Evolutionary conservation across 495 filamentous ascomycete genomes (phyloP).

Genomic region (Opeltia flavorubescens): DNA sequence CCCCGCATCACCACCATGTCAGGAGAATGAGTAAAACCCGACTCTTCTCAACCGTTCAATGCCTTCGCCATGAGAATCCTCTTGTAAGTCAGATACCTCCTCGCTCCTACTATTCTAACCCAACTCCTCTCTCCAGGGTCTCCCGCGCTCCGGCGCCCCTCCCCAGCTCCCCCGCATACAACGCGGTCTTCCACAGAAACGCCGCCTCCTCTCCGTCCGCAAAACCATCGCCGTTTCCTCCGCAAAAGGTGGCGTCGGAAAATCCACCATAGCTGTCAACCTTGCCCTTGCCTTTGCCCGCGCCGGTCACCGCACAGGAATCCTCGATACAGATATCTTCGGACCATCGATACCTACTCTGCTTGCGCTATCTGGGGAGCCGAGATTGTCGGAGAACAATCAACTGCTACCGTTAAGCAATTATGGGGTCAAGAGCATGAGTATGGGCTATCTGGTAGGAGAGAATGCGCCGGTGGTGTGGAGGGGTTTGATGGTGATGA

Average conservation of each 20-base stretch:
- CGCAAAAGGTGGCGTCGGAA: slow-evolving; percentile 93
- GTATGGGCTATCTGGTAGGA: slow-evolving; percentile 84
- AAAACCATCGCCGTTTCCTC: slow-evolving; percentile 89
- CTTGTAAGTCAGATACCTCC: slow-evolving; percentile 38
- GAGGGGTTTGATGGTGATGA: slow-evolving; percentile 95
- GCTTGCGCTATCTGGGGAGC: slow-evolving; percentile 62
- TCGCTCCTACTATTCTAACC: neutral
- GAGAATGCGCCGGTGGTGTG: slow-evolving; percentile 78
- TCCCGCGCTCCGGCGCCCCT: slow-evolving; percentile 62
- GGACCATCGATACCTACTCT: slow-evolving; percentile 90
- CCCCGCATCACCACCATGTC: neutral
- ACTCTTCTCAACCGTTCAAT: slow-evolving; percentile 49
- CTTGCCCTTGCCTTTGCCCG: slow-evolving; percentile 75
- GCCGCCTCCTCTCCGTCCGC: slow-evolving; percentile 63
- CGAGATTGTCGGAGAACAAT: slow-evolving; percentile 55
- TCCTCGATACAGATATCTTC: slow-evolving; percentile 93
- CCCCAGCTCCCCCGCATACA: slow-evolving; percentile 65
- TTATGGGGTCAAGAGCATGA: slow-evolving; percentile 95
- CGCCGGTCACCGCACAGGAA: slow-evolving; percentile 62
- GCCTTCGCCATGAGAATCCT: slow-evolving; percentile 79
- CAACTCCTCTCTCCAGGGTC: slow-evolving; percentile 42
- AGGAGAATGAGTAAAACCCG: slow-evolving; percentile 34
- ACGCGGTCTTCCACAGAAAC: slow-evolving; percentile 68
- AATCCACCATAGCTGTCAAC: slow-evolving; percentile 88
- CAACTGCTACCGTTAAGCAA: slow-evolving; percentile 80